Evolutionary conservation across 2,329 filamentous ascomycete genomes (phyloP), one percentile per base, ranked within the genome.

Genomic region (Cladosporium sp.): DNA sequence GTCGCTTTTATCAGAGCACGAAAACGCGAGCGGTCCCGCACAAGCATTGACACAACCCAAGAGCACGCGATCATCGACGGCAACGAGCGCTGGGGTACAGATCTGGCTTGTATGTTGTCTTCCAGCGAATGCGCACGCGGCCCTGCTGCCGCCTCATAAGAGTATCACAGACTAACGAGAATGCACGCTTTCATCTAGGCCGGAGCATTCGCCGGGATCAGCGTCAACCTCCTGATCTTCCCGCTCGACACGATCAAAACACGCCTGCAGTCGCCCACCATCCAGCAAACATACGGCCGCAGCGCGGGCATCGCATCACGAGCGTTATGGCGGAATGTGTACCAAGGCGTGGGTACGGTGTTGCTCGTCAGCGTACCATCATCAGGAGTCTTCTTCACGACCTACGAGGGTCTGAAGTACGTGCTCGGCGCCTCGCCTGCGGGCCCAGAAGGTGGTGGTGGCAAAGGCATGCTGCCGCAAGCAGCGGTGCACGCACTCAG

Each of bases 351-450:
- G n/a, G 44, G 44, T 4, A 26, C 44, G 10, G n/a, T 49, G 11
- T 24, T 49, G 3, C 28, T 30, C 5, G 26, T 34, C 51, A 55
- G 21, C 18, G 51, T 55, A 18, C 51, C 51, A 18, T 55, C 51
- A 11, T 55, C 51, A 1, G 28, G 51, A 30, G 51, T 55, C 51
- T 55, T 55, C 30, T 55, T 55, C 51, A 55, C 51, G 14, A 55
- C 51, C 26, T 34, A 55, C 28, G 51, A 32, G 18, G 26, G 51
- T 10, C 51, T 55, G 30, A 55, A 55, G 30, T 21, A 30, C 18
- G 26, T 30, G 12, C 51, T 55, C 0, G 87, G 89, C 67, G 84
- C 85, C 64, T 86, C 21, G n/a, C 44, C 21, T 26, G 44, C 10
- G 8, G 24, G 24, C 2, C n/a, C 8, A 12, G 44, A 21, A 12